These are phyloP conservation scores for Afroboletus lepidellus DNA, from an alignment of 1,284 basidiomycete genomes.

Conservation along the genomic window DNA sequence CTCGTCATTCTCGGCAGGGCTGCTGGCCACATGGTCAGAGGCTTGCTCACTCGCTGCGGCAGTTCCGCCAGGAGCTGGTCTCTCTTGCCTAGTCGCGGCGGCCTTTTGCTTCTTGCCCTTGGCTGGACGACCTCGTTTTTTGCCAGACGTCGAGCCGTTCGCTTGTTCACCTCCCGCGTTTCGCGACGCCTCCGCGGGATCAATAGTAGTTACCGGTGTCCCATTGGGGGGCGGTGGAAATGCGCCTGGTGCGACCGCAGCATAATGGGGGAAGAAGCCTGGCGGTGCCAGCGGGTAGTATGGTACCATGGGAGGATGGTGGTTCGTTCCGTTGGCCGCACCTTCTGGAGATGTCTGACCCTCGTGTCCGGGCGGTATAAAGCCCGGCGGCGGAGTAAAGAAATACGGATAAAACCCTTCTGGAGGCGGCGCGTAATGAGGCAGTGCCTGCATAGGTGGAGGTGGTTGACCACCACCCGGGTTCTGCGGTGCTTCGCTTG, in stretches of 20 bases:
- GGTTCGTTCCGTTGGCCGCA: constrained; percentile 39
- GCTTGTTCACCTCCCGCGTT: constrained; percentile 22
- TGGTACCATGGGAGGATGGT: constrained; percentile 42
- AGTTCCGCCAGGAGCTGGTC: constrained; percentile 24
- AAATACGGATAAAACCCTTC: constrained; percentile 58
- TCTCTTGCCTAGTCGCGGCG: constrained; percentile 12
- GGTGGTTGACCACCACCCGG: constrained; percentile 33
- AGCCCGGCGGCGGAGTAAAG: constrained; percentile 42
- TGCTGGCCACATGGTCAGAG: constrained; percentile 24
- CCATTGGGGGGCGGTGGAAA: constrained; percentile 30
- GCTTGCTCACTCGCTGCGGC: constrained; percentile 28
- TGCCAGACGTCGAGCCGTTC: constrained; percentile 30
- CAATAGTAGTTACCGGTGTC: constrained; percentile 29
- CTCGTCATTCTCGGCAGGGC: constrained; percentile 24
- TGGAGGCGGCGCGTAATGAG: constrained; percentile 40
- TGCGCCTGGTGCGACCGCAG: constrained; percentile 21
- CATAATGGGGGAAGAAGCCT: constrained; percentile 36
- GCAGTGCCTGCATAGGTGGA: constrained; percentile 39
- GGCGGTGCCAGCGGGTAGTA: constrained; percentile 44
- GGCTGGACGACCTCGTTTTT: constrained; percentile 29
- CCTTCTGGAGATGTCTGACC: constrained; percentile 43
- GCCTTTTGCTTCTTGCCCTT: constrained; percentile 39
- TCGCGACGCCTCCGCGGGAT: constrained; percentile 26
- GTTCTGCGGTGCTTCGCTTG: constrained; percentile 28
- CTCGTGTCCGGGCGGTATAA: constrained; percentile 42